Evolutionary conservation across 805 yeast genomes (phyloP), one percentile per base, ranked within the genome.

Genomic region (Starmerella ratchasimensis): DNA sequence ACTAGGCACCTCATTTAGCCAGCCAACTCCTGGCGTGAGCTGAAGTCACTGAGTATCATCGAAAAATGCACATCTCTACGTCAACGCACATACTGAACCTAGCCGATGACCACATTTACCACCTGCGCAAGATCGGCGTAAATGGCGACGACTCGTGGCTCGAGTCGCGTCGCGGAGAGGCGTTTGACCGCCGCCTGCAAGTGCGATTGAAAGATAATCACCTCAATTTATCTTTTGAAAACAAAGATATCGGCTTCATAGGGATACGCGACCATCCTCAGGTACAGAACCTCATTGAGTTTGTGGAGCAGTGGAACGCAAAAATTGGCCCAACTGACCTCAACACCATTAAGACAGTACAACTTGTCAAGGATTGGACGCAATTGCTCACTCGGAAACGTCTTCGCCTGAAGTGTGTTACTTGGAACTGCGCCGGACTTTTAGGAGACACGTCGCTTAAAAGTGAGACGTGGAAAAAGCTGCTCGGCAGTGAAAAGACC

Each of bases 401-500:
- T 6, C 25, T 63, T 9, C 34, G 33, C 10, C 51, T 61, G 10
- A 48, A 49, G 28, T 50, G 58, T 3, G 47, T 59, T 18, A 60
- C 68, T 1, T 63, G 63, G 64, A 63, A 63, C 40, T 45, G 49
- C 51, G 44, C 42, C n/a, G 42, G 48, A 19, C 16, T 34, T 17
- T 31, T 46, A 13, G 43, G 36, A 6, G 44, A 40, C n/a, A 14
- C 33, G 15, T 38, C 43, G 3, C 31, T 39, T 31, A 22, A 35
- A 20, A 34, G 38, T 15, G 45, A 40, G 29, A 38, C 23, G 36
- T 41, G 32, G 53, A 52, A 31, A 48, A 50, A 30, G 50, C 54
- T 10, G 14, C 9, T 42, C n/a, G 48, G 48, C 31, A n/a, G 20
- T 14, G 46, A 41, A 15, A 31, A 22, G 9, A 35, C 40, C 10